Percentiles rank a stretch among this genome's conserved stretches.
These are phyloP conservation scores for Pseudopyrenochaeta lycopersici DNA, from an alignment of 2,329 filamentous ascomycete species.

Conservation along the genomic window DNA sequence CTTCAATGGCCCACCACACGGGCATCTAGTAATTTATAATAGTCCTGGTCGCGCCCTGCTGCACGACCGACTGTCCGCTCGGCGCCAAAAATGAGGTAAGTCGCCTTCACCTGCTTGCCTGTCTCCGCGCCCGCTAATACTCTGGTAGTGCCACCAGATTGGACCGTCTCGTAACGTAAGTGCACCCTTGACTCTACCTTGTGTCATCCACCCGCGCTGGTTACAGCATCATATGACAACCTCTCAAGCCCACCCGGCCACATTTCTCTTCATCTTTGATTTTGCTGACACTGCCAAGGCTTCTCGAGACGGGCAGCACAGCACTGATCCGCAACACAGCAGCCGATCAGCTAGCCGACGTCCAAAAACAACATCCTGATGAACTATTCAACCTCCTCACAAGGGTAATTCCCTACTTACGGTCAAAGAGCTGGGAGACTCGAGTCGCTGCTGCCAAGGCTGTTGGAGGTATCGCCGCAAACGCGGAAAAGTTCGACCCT, in stretches of 20 bases:
- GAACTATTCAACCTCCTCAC: slow-evolving; percentile 96
- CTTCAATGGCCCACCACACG: slow-evolving; percentile 33
- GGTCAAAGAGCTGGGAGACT: slow-evolving; percentile 97
- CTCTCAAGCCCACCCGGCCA: background rate
- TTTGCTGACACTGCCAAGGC: slow-evolving; percentile 62
- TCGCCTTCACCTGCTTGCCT: slow-evolving; percentile 30
- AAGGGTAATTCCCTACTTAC: slow-evolving; percentile 91
- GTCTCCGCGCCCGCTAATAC: slow-evolving; percentile 42
- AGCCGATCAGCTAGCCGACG: slow-evolving; percentile 94
- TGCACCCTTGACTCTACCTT: slow-evolving; percentile 22
- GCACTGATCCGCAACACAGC: slow-evolving; percentile 95
- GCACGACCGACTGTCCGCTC: slow-evolving; percentile 12
- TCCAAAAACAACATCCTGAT: slow-evolving; percentile 97
- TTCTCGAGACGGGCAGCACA: slow-evolving; percentile 97
- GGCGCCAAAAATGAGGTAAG: slow-evolving; percentile 42
- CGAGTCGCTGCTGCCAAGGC: slow-evolving; percentile 92
- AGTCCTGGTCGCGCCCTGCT: slow-evolving; percentile 12
- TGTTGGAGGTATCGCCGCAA: slow-evolving; percentile 90
- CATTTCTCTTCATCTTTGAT: background rate
- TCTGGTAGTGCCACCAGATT: slow-evolving; percentile 48
- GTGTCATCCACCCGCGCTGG: background rate
- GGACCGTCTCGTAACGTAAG: slow-evolving; percentile 51
- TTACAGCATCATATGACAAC: background rate
- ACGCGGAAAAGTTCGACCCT: slow-evolving; percentile 87
- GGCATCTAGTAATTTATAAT: slow-evolving; percentile 40